Evolutionary conservation across 208 protist species (phyloP), one percentile per base, ranked within the genome.

Genomic region (Acanthamoeba lenticulata): DNA sequence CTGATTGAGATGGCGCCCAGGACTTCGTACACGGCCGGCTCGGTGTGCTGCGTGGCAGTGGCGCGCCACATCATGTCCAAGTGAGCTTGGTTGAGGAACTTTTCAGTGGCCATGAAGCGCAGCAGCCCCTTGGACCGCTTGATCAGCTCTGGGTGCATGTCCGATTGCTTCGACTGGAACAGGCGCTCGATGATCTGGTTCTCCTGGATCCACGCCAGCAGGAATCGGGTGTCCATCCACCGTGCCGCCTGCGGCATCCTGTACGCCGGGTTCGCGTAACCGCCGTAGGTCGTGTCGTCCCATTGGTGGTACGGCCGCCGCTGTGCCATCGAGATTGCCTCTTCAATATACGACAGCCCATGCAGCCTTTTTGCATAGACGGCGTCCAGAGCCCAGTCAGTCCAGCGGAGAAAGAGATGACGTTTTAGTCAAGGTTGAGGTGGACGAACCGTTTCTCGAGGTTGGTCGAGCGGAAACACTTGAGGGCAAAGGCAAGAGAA

Each of bases 381-480:
- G 47, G 9, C 47, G 60, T 79, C n/a, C n/a, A n/a, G n/a, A n/a
- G n/a, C n/a, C n/a, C n/a, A n/a, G n/a, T n/a, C n/a, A n/a, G n/a
- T n/a, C n/a, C n/a, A n/a, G n/a, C n/a, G n/a, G n/a, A n/a, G n/a
- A n/a, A n/a, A n/a, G n/a, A n/a, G n/a, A n/a, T n/a, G n/a, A n/a
- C n/a, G n/a, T n/a, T n/a, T n/a, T n/a, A n/a, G n/a, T n/a, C n/a
- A n/a, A n/a, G n/a, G 11, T 24, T 5, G 52, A 4, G 52, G 52
- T 60, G 4, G 15, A 60, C 36, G 19, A 44, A 49, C 36, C 83
- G 67, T 38, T 83, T 74, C 17, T 42, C 40, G 21, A 94, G 40
- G 67, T 88, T 62, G n/a, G 57, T 45, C 34, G 90, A 94, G 44
- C 52, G 67, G 90, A 94, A 94, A 36, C 90, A 94, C 74, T 94